Base-by-base conservation (phyloP, 441 rosid genomes). In the Omphalea diandra region DNA sequence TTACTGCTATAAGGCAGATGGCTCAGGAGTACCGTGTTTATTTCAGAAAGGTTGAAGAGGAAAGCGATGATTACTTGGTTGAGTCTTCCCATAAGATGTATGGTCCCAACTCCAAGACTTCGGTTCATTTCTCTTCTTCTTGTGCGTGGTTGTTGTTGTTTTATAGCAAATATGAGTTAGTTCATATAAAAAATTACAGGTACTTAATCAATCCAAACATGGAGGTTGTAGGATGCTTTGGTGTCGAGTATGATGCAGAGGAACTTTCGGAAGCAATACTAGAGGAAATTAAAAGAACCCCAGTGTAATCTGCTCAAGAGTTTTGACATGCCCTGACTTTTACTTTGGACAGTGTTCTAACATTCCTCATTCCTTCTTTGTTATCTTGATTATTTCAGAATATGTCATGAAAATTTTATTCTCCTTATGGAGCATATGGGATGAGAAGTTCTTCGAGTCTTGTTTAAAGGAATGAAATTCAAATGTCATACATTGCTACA, bases 11-110 rank as follows among this genome's bases (percentile, higher is more conserved):
- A 67, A 87, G 95, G 77, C 97, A 90, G 80, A 88, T 91, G 89
- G 93, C 94, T 0, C 95, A 86, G 72, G 96, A 90, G 72, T 94
- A 88, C 73, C 92, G 94, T 31, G 85, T 90, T 49, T 91, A 56
- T 74, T 94, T 88, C 81, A 86, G 80, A 79, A 91, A 91, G 82
- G 81, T 90, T 47, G 89, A 90, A 75, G 97, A 90, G 79, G 97
- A 94, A 44, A 91, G 87, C 40, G 93, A 82, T 40, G 98, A 94
- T 79, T 94, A 94, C 75, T 92, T 91, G 36, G 83, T 94, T 0
- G 97, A 89, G 75, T 81, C 87, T 60, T 87, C 91, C 35, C 95
- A 94, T 83, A 83, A 81, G 74, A 86, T 86, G 98, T 94, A 81
- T 77, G 83, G 36, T 61, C 29, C 29, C 49, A 15, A n/a, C 57